Evolutionary conservation across 768 basidiomycete species (phyloP).

Genomic region (Boletales sp.): DNA sequence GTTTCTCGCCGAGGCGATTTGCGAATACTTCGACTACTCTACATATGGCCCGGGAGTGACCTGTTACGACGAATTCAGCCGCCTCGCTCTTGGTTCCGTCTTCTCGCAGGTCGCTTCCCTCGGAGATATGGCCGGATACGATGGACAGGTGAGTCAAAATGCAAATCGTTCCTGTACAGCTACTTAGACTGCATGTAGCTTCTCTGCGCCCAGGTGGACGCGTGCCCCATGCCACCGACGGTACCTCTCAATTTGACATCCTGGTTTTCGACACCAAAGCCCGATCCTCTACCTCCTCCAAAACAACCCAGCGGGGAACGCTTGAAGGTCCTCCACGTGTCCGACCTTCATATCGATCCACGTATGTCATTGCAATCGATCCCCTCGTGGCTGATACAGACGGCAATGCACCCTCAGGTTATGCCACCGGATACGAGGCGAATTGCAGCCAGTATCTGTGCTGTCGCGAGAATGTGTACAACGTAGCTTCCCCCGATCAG

Average conservation of each 20-base stretch:
- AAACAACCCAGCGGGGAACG: conserved; percentile 42
- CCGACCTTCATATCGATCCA: conserved; percentile 50
- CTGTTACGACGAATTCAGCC: conserved; percentile 34
- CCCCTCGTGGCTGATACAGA: background rate
- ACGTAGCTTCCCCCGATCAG: conserved; percentile 43
- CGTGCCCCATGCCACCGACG: conserved; percentile 39
- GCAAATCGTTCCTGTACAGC: background rate
- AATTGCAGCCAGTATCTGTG: conserved; percentile 64
- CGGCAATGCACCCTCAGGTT: conserved; percentile 40
- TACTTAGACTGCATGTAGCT: background rate
- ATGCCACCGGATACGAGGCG: conserved; percentile 64
- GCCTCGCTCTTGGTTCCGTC: conserved; percentile 37
- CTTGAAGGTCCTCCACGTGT: conserved; percentile 47
- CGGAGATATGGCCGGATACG: conserved; percentile 45
- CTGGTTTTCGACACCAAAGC: conserved; percentile 55
- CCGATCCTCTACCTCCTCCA: conserved; percentile 40
- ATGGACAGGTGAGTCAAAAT: conserved; percentile 41
- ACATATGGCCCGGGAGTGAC: conserved; percentile 4
- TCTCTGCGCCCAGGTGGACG: conserved; percentile 35
- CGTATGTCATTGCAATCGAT: conserved; percentile 29
- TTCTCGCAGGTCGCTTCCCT: conserved; percentile 44
- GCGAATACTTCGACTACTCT: conserved; percentile 41
- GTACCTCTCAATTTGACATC: conserved; percentile 40
- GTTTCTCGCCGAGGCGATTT: conserved; percentile 36
- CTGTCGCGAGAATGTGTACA: conserved; percentile 53